phyloP scores from a whole-genome alignment of 2,329 filamentous ascomycete species.

The Kalaharituber pfeilii region DNA sequence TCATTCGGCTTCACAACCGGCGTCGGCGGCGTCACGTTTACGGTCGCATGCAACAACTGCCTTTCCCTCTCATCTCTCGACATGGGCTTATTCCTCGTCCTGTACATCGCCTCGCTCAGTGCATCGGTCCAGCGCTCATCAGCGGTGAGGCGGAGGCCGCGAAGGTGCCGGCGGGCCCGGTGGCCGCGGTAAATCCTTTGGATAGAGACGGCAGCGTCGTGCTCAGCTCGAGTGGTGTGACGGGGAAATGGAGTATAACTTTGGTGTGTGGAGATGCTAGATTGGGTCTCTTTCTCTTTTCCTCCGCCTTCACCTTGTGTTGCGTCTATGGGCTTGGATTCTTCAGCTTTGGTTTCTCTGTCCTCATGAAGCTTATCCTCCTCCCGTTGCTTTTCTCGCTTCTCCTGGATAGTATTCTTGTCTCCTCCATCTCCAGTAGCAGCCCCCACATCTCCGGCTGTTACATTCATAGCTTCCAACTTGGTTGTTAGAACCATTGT shows the following conservation, averaged over 20 bases:
- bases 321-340: too few relatives aligned
- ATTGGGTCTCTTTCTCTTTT: too few relatives aligned
- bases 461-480: too few relatives aligned
- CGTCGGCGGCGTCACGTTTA: background rate
- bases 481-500: too few relatives aligned
- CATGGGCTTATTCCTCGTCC: background rate
- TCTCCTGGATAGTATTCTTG: too few relatives aligned
- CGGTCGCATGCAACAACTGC: background rate
- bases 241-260: background rate
- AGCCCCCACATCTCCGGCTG: too few relatives aligned
- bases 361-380: too few relatives aligned
- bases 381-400: too few relatives aligned
- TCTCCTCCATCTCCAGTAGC: too few relatives aligned
- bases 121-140: slow-evolving; percentile 15
- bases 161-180: slow-evolving; percentile 14
- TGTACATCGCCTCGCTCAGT: background rate
- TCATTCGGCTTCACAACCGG: background rate
- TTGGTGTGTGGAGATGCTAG: background rate
- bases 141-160: slow-evolving; percentile 12
- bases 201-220: slow-evolving; percentile 3
- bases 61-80: background rate
- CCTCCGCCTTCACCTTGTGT: too few relatives aligned
- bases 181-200: slow-evolving; percentile 16
- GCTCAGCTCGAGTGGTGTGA: background rate
- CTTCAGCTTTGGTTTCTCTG: too few relatives aligned